Evolutionary conservation across 805 yeast species (phyloP).

Genomic region (Metschnikowia peoriensis): DNA sequence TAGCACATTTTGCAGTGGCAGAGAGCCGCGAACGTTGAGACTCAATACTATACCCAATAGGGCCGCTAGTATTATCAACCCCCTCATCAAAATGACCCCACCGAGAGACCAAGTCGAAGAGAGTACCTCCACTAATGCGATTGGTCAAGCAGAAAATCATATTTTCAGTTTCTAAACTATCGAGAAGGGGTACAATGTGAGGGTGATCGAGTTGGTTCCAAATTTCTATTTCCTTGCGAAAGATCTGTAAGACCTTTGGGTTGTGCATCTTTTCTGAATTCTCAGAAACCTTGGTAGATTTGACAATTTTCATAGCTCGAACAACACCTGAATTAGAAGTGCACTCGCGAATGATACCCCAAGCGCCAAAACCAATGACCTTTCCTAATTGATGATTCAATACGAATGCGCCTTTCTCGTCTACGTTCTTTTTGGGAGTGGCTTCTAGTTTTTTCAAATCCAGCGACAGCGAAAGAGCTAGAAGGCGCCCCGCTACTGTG

Average conservation of each 20-base stretch:
- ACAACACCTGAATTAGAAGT: slow-evolving; percentile 30
- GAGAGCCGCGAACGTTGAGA: slow-evolving; percentile 34
- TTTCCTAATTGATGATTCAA: slow-evolving; percentile 65
- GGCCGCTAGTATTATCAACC: slow-evolving; percentile 25
- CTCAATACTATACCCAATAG: slow-evolving; percentile 27
- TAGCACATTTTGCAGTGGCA: slow-evolving; percentile 32
- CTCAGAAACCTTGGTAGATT: slow-evolving; percentile 26
- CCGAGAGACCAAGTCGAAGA: slow-evolving; percentile 67
- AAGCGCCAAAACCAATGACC: slow-evolving; percentile 84
- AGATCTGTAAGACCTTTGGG: slow-evolving; percentile 53
- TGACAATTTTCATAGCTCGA: slow-evolving; percentile 63
- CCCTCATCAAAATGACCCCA: slow-evolving; percentile 55
- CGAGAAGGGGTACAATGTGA: slow-evolving; percentile 60
- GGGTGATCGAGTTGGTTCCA: slow-evolving; percentile 73
- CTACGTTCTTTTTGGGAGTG: slow-evolving; percentile 39
- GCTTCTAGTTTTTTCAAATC: slow-evolving; percentile 30
- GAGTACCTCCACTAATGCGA: slow-evolving; percentile 70
- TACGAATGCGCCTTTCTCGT: slow-evolving; percentile 68
- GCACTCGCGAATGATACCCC: slow-evolving; percentile 83
- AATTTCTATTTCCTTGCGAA: slow-evolving; percentile 67
- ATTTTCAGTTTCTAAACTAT: slow-evolving; percentile 57
- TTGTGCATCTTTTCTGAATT: slow-evolving; percentile 29
- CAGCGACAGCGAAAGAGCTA: slow-evolving; percentile 37
- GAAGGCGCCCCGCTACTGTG: slow-evolving; percentile 41
- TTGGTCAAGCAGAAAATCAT: slow-evolving; percentile 74